Base-by-base conservation (phyloP, 495 filamentous ascomycete genomes). In the Penicillium crystallinum region DNA sequence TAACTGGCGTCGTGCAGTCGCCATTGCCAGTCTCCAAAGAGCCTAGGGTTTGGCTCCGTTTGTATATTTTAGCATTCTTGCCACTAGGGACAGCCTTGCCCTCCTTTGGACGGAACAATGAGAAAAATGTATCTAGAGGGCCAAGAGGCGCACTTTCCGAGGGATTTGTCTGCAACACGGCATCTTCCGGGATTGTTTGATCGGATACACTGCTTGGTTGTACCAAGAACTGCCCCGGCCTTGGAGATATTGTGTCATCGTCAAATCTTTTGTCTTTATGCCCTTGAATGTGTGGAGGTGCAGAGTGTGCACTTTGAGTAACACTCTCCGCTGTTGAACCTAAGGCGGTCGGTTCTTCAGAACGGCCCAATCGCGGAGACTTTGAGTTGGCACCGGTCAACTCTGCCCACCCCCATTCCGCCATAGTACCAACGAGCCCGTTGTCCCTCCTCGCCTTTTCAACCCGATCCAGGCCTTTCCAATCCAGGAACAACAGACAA, bases 401-500 rank as follows among this genome's bases (percentile, higher is more conserved):
- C 64, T 98, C 92, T 11, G 88, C 89, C 90, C 90, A 97, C 1
- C 95, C 92, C 82, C 91, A 97, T 51, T 84, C 88, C 25, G 91
- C 89, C 60, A 97, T 84, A 1, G 91, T 95, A 23, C 91, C 91
- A 35, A 98, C 87, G 4, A 97, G 71, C 6, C 90, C 90, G 56
- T 90, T 96, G 60, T 92, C 93, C 66, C 95, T 77, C 36, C 95
- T 78, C 8, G 93, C 92, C 67, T 98, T 98, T 57, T 97, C 90
- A 5, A 97, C 93, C 21, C 89, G 83, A 19, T 87, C 91, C 7
- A 98, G 75, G 0, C 93, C 93, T 67, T 88, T 87, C 93, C 93
- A 98, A 64, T 98, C 93, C 6, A 98, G 78, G 59, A 97, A 98
- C n/a, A 97, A 75, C 14, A 98, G 75, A 67, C 91, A 97, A 44